Conservation (phyloP, 2,329 filamentous ascomycete genomes). For the Fusarium falciforme region DNA sequence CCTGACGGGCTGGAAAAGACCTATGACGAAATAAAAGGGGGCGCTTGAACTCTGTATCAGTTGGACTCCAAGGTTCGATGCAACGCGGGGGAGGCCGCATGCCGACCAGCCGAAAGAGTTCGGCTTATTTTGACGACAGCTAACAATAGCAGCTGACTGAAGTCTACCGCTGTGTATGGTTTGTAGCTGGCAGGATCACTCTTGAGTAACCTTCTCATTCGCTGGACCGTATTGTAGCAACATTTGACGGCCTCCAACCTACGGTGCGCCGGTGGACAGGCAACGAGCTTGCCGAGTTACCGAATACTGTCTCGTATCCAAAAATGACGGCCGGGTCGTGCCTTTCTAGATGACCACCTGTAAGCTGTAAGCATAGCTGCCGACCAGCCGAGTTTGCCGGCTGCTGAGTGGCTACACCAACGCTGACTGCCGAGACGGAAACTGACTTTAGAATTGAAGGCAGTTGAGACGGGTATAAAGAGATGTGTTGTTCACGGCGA, state of each 20-base stretch:
- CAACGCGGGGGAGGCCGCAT: background rate
- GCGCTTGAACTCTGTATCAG: background rate
- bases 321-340: background rate
- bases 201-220: background rate
- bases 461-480: background rate
- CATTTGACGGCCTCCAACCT: background rate
- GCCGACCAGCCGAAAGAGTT: background rate
- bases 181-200: background rate
- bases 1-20: background rate
- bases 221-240: background rate
- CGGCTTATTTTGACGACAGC: background rate
- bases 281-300: background rate
- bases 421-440: background rate
- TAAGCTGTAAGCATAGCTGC: background rate
- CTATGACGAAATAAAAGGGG: background rate
- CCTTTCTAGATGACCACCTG: background rate
- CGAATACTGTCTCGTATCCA: background rate
- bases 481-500: background rate
- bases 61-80: background rate
- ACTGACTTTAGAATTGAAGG: background rate
- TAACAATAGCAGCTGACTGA: background rate
- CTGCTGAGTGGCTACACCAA: background rate
- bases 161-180: background rate
- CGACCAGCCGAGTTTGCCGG: background rate
- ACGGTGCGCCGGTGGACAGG: background rate